Conservation (phyloP, 208 protist genomes). For the Leishmania tropica region DNA sequence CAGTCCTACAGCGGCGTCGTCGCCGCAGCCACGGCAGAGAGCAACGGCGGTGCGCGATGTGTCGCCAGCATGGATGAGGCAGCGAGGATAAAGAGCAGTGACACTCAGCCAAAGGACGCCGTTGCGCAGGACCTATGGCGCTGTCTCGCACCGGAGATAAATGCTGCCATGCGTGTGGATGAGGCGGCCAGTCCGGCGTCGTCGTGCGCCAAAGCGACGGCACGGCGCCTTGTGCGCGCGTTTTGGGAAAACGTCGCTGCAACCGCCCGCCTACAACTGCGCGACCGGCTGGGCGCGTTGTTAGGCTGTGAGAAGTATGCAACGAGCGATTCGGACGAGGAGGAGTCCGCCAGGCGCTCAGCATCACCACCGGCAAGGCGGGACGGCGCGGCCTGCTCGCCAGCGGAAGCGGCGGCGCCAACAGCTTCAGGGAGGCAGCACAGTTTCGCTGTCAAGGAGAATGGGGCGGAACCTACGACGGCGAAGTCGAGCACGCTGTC, state of each 20-base stretch:
- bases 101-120: neutral
- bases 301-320: neutral
- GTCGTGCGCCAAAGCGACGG: neutral
- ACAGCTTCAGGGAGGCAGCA: neutral
- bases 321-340: conserved; percentile 1
- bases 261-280: neutral
- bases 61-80: neutral
- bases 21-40: neutral
- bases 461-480: neutral
- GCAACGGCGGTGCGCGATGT: neutral
- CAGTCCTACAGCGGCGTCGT: conserved; percentile 14
- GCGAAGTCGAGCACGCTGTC: neutral
- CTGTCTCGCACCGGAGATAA: conserved; percentile 5
- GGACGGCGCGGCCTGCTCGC: neutral
- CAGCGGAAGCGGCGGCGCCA: neutral
- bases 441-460: no score
- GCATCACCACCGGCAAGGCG: neutral
- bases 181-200: neutral
- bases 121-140: conserved; percentile 14
- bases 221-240: conserved; percentile 7
- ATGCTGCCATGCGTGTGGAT: neutral
- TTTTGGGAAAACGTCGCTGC: conserved; percentile 28
- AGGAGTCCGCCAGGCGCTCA: neutral
- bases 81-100: neutral
- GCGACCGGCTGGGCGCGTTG: neutral